These are phyloP conservation scores for Rhytidhysteron rufulum DNA, from an alignment of 2,329 filamentous ascomycete species.

Conservation along the genomic window DNA sequence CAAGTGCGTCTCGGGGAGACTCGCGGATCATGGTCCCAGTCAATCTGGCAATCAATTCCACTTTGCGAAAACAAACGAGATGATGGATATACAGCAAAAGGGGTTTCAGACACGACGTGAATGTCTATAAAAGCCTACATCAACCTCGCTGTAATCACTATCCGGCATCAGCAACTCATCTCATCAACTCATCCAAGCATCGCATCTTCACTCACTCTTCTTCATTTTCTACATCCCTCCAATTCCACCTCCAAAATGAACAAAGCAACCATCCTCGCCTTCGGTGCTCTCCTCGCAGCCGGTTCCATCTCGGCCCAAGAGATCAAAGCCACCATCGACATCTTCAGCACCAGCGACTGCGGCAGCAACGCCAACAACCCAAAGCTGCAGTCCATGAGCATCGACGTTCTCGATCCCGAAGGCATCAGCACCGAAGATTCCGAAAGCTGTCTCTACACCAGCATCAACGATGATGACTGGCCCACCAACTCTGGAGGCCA, in stretches of 20 bases:
- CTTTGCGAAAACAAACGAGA: too few species aligned
- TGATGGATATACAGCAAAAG: too few species aligned
- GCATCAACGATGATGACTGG: background rate
- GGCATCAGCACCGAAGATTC: background rate
- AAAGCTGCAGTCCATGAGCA: background rate
- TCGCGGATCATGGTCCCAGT: too few species aligned
- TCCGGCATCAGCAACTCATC: too few species aligned
- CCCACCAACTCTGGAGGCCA: background rate
- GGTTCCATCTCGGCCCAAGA: background rate
- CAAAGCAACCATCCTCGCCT: background rate
- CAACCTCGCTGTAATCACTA: too few species aligned
- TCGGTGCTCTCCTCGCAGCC: background rate
- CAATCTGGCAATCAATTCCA: too few species aligned
- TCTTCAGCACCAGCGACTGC: background rate
- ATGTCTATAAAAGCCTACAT: too few species aligned
- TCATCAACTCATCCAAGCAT: too few species aligned
- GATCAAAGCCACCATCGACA: background rate
- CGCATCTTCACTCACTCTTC: background rate
- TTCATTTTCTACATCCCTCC: background rate
- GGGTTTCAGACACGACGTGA: too few species aligned
- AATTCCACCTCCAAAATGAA: background rate
- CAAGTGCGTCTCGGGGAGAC: too few species aligned
- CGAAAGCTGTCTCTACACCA: background rate
- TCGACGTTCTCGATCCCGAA: background rate
- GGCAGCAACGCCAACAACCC: background rate